These are phyloP conservation scores for Dittrichia graveolens DNA, from an alignment of 129 eudicot species.

Conservation along the genomic window DNA sequence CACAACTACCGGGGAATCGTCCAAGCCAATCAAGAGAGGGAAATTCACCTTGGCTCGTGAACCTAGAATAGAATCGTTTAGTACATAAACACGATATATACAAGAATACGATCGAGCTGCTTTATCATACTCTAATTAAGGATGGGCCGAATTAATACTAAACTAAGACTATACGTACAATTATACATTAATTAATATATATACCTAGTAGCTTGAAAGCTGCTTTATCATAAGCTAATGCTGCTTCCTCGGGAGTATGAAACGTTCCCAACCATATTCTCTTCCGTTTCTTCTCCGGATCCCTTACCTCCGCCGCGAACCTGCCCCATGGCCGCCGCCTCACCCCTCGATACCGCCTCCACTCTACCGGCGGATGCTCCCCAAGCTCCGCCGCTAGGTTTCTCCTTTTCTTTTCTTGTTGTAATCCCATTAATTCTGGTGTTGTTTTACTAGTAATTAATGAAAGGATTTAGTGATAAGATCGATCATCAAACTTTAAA, in stretches of 20 bases:
- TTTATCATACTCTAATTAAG: no score
- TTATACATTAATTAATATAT: no score
- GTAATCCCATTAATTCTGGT: conserved; percentile 18
- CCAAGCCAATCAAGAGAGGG: conserved; percentile 30
- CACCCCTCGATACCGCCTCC: conserved; percentile 37
- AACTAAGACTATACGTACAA: no score
- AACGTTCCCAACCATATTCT: conserved; percentile 41
- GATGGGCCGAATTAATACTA: no score
- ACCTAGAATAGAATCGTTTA: no score
- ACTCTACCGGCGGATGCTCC: conserved; percentile 13
- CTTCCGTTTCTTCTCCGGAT: conserved; percentile 32
- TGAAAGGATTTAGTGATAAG: not conserved
- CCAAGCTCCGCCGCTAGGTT: conserved; percentile 1
- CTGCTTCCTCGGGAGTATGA: conserved; percentile 38
- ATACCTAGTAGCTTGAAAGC: conserved; percentile 37
- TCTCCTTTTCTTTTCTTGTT: conserved; percentile 1
- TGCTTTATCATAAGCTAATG: conserved; percentile 39
- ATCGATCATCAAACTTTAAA: not conserved
- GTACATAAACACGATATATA: no score
- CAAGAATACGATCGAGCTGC: no score
- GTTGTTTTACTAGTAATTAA: not conserved
- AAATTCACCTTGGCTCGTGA: conserved; percentile 44
- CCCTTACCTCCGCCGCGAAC: conserved; percentile 39
- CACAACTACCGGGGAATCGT: conserved; percentile 13
- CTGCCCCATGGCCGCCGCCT: conserved; percentile 41